Percentiles rank a stretch among this genome's conserved stretches.
These are phyloP conservation scores for Leucocoprinus sp. DNA, from an alignment of 768 basidiomycete species.

Conservation along the genomic window DNA sequence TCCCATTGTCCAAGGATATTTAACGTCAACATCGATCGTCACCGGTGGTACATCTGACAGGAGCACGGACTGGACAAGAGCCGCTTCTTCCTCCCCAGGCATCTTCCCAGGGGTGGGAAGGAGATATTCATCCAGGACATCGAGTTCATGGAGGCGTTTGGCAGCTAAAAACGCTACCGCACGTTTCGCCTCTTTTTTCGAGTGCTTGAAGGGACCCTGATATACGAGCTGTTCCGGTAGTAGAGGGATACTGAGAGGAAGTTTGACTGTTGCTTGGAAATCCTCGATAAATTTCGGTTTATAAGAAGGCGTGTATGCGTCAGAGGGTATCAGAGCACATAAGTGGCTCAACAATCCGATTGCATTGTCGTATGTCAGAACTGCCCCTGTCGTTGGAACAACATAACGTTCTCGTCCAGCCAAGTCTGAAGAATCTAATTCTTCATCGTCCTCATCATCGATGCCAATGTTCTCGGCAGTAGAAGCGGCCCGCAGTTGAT, in stretches of 20 bases:
- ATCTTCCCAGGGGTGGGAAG: conserved; percentile 55
- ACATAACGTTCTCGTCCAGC: conserved; percentile 65
- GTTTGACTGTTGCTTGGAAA: conserved; percentile 46
- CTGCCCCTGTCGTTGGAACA: conserved; percentile 64
- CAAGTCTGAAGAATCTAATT: conserved; percentile 45
- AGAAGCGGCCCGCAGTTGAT: conserved; percentile 30
- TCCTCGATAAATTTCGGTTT: conserved; percentile 56
- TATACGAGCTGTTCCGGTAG: conserved; percentile 44
- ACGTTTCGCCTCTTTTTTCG: conserved; percentile 78
- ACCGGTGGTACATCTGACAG: conserved; percentile 36
- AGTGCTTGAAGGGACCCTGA: conserved; percentile 47
- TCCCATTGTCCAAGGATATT: conserved; percentile 59
- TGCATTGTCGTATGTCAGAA: conserved; percentile 72
- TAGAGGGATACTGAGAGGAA: conserved; percentile 64
- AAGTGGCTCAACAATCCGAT: conserved; percentile 64
- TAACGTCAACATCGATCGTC: conserved; percentile 51
- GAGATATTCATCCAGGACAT: conserved; percentile 77
- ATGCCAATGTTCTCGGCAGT: conserved; percentile 22
- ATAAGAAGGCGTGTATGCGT: conserved; percentile 55
- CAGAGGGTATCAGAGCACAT: conserved; percentile 71
- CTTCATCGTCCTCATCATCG: conserved; percentile 38
- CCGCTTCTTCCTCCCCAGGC: conserved; percentile 42
- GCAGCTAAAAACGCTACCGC: conserved; percentile 78
- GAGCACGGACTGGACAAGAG: conserved; percentile 32
- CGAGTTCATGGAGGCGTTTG: conserved; percentile 54